A percentile compares a stretch with the other conserved stretches of the same genome.
Conservation (phyloP, 116 monocot genomes). For the Trichopus zeylanicus region DNA sequence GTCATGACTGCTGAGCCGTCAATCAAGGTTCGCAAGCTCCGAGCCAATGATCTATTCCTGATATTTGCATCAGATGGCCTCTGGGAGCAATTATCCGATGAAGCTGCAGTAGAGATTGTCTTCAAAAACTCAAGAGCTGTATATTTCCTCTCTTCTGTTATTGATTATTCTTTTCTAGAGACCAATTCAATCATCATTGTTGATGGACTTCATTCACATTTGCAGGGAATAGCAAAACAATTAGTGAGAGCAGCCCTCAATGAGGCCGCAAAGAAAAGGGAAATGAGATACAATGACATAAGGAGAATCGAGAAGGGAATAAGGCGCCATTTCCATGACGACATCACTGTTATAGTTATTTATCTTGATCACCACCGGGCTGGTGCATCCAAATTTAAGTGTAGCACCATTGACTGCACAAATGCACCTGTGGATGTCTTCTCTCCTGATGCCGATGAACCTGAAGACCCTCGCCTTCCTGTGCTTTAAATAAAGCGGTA, state of each 20-base stretch:
- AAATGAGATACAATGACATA: constrained; percentile 14
- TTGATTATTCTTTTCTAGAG: background rate
- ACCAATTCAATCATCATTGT: background rate
- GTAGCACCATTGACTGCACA: constrained; percentile 5
- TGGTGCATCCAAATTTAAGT: constrained; percentile 4
- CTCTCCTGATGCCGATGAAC: constrained; percentile 4
- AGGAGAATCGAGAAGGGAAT: constrained; percentile 9
- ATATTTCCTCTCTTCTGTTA: background rate
- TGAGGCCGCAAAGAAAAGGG: constrained; percentile 10
- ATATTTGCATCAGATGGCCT: constrained; percentile 42
- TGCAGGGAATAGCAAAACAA: constrained; percentile 13
- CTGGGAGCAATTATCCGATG: constrained; percentile 35
- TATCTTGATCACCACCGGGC: constrained; percentile 4
- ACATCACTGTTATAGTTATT: constrained; percentile 6
- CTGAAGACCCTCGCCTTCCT: background rate
- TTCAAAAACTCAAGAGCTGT: constrained; percentile 18
- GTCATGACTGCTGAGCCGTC: constrained; percentile 28
- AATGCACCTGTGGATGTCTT: constrained; percentile 12
- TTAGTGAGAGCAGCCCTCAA: constrained; percentile 11
- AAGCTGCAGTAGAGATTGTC: constrained; percentile 33
- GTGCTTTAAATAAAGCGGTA: background rate
- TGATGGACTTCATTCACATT: background rate
- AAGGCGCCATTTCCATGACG: constrained; percentile 8
- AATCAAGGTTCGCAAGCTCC: constrained; percentile 13
- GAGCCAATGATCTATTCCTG: constrained; percentile 28